A percentile compares a stretch with the other conserved stretches of the same genome.
phyloP scores from a whole-genome alignment of 768 basidiomycete species.

The Plicaturopsis crispa region DNA sequence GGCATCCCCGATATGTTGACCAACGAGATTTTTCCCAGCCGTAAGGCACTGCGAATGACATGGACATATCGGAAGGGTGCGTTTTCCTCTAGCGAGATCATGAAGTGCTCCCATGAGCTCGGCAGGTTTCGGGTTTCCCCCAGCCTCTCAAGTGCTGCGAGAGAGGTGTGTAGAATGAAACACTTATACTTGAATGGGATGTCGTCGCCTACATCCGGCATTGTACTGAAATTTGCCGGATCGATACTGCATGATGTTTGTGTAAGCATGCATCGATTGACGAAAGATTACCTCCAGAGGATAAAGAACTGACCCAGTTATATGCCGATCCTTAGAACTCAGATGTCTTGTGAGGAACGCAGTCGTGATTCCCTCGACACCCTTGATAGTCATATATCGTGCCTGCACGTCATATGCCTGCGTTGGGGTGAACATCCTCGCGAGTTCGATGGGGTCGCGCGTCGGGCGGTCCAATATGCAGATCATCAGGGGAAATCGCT shows the following conservation, averaged over 20 bases:
- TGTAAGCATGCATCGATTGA: too few species aligned
- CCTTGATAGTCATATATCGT: slow-evolving; percentile 43
- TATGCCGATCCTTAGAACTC: slow-evolving; percentile 24
- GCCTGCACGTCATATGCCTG: slow-evolving; percentile 55
- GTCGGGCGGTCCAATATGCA: slow-evolving; percentile 49
- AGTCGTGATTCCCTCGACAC: slow-evolving; percentile 46
- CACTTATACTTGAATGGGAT: neutral
- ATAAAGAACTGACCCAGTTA: too few species aligned
- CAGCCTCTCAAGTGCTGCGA: neutral
- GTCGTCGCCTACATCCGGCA: neutral
- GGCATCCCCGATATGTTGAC: slow-evolving; percentile 34
- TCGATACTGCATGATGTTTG: neutral
- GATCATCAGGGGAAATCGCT: slow-evolving; percentile 42
- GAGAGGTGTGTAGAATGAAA: neutral
- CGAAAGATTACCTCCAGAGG: too few species aligned
- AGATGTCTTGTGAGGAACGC: slow-evolving; percentile 33
- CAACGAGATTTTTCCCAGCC: slow-evolving; percentile 31
- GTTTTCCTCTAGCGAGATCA: slow-evolving; percentile 23
- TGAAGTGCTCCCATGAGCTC: slow-evolving; percentile 20
- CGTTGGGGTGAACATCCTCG: slow-evolving; percentile 36
- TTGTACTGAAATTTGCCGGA: neutral
- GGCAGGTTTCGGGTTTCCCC: neutral
- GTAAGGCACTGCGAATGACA: slow-evolving; percentile 25
- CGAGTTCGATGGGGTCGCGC: slow-evolving; percentile 34
- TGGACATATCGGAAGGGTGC: slow-evolving; percentile 35